Evolutionary conservation across 352 stramenopile species (phyloP), one percentile per base, ranked within the genome.

Genomic region (Globisporangium cystogenes): DNA sequence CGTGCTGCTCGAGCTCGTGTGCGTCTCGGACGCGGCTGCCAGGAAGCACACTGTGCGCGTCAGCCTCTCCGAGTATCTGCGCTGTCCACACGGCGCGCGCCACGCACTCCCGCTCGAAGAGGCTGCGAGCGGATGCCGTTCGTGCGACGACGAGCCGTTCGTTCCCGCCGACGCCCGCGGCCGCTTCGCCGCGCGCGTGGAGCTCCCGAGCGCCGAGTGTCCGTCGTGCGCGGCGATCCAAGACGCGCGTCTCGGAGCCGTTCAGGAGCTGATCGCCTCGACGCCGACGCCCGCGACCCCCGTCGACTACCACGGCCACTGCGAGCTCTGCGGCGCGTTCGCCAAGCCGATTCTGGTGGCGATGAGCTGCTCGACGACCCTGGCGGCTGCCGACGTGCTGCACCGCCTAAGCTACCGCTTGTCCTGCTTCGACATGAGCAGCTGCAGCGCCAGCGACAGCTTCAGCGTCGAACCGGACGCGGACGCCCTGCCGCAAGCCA

Each of bases 1-100:
- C 11, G 62, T 87, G 44, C 46, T 82, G 1, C 51, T 87, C 26
- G 69, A 85, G 49, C 24, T 83, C 20, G 66, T 60, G 24, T 53
- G 52, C 26, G 21, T 74, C 8, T 37, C 57, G 1, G 50, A 47
- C 16, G 12, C 20, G 11, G 43, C 41, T n/a, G 20, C 14, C 8
- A 43, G 39, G 16, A 71, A 59, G 7, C 70, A 83, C 23, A 72
- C 63, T 7, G 23, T 83, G 16, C 62, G 57, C 6, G 74, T 85
- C 35, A 59, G 60, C 5, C 42, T 85, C 0, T 83, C 72, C 0
- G 60, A 80, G 7, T 80, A 75, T 24, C 37, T 87, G 29, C 69
- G 64, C 10, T 87, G 76, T 41, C 1, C 15, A 6, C 45, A 66
- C 39, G 43, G 47, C 7, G 53, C 53, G 12, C 54, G 51, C 3